Percentiles rank a stretch among this genome's conserved stretches.
Conservation (phyloP, 2,329 filamentous ascomycete genomes). For the Penicillium griseofulvum region DNA sequence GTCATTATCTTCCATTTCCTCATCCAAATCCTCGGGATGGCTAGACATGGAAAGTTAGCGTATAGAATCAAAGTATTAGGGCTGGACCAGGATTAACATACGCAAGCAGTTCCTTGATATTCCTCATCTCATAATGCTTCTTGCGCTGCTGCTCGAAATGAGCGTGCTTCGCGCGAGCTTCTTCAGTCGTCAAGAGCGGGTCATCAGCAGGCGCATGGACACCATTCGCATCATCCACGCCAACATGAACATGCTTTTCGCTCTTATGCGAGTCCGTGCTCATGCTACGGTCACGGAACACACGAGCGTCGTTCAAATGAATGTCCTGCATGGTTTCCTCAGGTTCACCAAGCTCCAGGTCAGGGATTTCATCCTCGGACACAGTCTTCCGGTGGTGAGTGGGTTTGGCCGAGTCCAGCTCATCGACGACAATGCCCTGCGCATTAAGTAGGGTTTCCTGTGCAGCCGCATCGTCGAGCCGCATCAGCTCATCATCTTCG, state of each 20-base stretch:
- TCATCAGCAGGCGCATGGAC: slow-evolving; percentile 39
- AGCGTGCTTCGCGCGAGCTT: slow-evolving; percentile 86
- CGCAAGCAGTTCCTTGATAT: slow-evolving; percentile 85
- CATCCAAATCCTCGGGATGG: slow-evolving; percentile 65
- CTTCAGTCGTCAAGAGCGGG: slow-evolving; percentile 58
- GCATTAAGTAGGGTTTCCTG: slow-evolving; percentile 58
- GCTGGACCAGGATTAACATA: slow-evolving; percentile 38
- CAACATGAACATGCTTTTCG: slow-evolving; percentile 81
- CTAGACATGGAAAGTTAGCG: slow-evolving; percentile 23
- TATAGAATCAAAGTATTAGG: not conserved
- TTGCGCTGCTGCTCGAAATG: slow-evolving; percentile 89
- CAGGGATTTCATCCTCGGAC: slow-evolving; percentile 79
- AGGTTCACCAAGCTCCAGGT: slow-evolving; percentile 86
- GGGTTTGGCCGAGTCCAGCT: slow-evolving; percentile 53
- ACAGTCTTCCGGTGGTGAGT: slow-evolving; percentile 36
- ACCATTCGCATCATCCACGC: slow-evolving; percentile 40
- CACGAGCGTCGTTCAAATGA: slow-evolving; percentile 43
- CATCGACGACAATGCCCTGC: slow-evolving; percentile 66
- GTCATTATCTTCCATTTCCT: slow-evolving; percentile 52
- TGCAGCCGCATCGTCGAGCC: slow-evolving; percentile 29
- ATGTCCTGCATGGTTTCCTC: slow-evolving; percentile 63
- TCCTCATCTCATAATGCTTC: slow-evolving; percentile 98
- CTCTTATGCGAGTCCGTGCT: slow-evolving; percentile 43
- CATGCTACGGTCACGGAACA: slow-evolving; percentile 41
- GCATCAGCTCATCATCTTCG: slow-evolving; percentile 74